These are phyloP conservation scores for Umbelopsis vinacea DNA, from an alignment of 192 early-diverging fungal species.

Conservation along the genomic window DNA sequence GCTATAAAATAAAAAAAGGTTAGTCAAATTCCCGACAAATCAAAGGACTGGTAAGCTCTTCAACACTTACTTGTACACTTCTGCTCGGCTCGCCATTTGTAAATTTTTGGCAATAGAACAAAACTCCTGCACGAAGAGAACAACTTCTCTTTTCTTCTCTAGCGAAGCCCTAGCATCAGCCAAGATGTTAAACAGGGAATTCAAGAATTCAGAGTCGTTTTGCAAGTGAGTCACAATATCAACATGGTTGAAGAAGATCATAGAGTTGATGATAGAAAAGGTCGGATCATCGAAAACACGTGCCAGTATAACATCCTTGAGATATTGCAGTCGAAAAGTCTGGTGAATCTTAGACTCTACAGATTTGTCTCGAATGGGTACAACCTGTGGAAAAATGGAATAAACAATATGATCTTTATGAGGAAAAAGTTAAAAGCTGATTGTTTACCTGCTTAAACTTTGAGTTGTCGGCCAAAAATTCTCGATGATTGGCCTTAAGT, in stretches of 20 bases:
- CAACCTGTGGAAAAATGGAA: conserved; percentile 45
- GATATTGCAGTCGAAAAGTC: conserved; percentile 84
- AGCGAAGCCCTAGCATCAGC: conserved; percentile 42
- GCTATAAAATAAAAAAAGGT: conserved; percentile 43
- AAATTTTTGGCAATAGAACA: conserved; percentile 75
- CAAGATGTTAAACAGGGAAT: conserved; percentile 72
- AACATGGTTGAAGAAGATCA: conserved; percentile 83
- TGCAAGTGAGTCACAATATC: conserved; percentile 83
- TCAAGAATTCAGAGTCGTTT: conserved; percentile 69
- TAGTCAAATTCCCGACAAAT: neutral
- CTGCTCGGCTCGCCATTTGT: conserved; percentile 60
- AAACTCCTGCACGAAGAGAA: conserved; percentile 82
- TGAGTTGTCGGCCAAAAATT: conserved; percentile 63
- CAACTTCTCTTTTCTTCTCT: conserved; percentile 73
- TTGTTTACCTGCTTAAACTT: conserved; percentile 61
- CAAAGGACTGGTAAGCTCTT: neutral
- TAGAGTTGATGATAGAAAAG: conserved; percentile 69
- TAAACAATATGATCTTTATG: neutral
- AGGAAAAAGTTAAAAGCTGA: conserved; percentile 2
- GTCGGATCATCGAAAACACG: conserved; percentile 79
- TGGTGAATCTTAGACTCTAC: conserved; percentile 84
- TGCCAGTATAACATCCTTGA: conserved; percentile 85
- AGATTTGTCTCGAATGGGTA: conserved; percentile 75
- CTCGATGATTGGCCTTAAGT: conserved; percentile 73
- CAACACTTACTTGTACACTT: conserved; percentile 64